Conservation (phyloP, 176 grass and related monocot genomes). For the Triticum aestivum region IWGSC_CS_RefSeq_v2.1 NC_057804.1:22443947-22444446, state of each 20-base stretch:
- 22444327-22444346: constrained; percentile 78
- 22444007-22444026: constrained; percentile 93
- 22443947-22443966: constrained; percentile 14
- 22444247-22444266: background rate
- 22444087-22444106: constrained; percentile 25
- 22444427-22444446: background rate
- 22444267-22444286: background rate
- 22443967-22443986: constrained; percentile 58
- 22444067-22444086: constrained; percentile 90
- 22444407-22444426: constrained; percentile 18
- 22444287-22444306: constrained; percentile 89
- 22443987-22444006: constrained; percentile 89
- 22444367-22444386: constrained; percentile 95
- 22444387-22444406: constrained; percentile 58
- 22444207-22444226: background rate
- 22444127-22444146: background rate
- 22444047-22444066: constrained; percentile 89
- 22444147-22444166: background rate
- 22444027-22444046: constrained; percentile 94
- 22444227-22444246: background rate
- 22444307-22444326: constrained; percentile 99
- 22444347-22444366: constrained; percentile 94
- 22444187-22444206: background rate
- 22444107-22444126: background rate
- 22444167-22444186: background rate